phyloP scores from a whole-genome alignment of 176 grass and related monocot species.

The Hordeum vulgare region MorexV3_pseudomolecules_assembly NC_058522.1:381857421-381857920 shows the following conservation, averaged over 20 bases:
- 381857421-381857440: too few species aligned
- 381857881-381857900: slow-evolving; percentile 65
- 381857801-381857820: slow-evolving; percentile 61
- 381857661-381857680: not conserved
- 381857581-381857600: too few species aligned
- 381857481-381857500: too few species aligned
- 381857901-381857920: slow-evolving; percentile 49
- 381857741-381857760: not conserved
- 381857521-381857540: too few species aligned
- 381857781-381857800: not conserved
- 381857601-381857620: too few species aligned
- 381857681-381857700: not conserved
- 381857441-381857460: too few species aligned
- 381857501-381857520: too few species aligned
- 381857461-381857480: too few species aligned
- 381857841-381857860: slow-evolving; percentile 70
- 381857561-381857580: too few species aligned
- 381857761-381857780: not conserved
- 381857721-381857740: not conserved
- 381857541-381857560: too few species aligned
- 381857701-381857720: not conserved
- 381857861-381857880: slow-evolving; percentile 81
- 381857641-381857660: not conserved
- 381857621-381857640: too few species aligned
- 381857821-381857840: slow-evolving; percentile 60